Conservation (phyloP, 108 stramenopile species). For the Cylindrotheca closterium region DNA sequence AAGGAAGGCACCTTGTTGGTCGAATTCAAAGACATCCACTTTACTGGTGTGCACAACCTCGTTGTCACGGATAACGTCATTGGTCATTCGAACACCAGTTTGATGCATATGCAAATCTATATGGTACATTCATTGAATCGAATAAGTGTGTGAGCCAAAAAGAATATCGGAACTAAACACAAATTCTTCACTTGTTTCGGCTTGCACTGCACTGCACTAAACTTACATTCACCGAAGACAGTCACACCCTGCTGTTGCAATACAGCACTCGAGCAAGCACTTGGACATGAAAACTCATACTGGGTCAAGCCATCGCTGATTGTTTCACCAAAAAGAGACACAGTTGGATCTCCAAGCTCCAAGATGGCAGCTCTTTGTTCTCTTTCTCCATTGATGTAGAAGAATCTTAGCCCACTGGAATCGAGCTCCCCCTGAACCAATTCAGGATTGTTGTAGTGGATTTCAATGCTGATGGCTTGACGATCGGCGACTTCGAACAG, state of each 20-base stretch:
- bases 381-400: conserved; percentile 25
- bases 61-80: conserved; percentile 41
- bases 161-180: background rate
- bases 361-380: conserved; percentile 36
- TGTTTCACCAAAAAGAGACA: conserved; percentile 17
- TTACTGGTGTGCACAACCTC: conserved; percentile 32
- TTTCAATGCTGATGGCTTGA: conserved; percentile 26
- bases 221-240: conserved; percentile 33
- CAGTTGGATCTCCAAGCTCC: conserved; percentile 39
- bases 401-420: conserved; percentile 45
- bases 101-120: conserved; percentile 50
- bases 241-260: conserved; percentile 25
- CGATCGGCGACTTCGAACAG: conserved; percentile 23
- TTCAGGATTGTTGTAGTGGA: conserved; percentile 56
- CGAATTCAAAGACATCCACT: conserved; percentile 49
- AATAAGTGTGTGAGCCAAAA: too few species aligned
- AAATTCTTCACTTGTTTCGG: background rate
- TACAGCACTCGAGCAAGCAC: conserved; percentile 21
- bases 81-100: conserved; percentile 37
- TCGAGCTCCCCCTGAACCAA: conserved; percentile 20
- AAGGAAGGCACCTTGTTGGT: conserved; percentile 33
- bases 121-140: too few species aligned
- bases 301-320: conserved; percentile 32
- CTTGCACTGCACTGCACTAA: background rate
- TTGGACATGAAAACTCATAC: conserved; percentile 42